Conservation (phyloP, 2,329 filamentous ascomycete species). For the Ceratocystis harringtonii region DNA sequence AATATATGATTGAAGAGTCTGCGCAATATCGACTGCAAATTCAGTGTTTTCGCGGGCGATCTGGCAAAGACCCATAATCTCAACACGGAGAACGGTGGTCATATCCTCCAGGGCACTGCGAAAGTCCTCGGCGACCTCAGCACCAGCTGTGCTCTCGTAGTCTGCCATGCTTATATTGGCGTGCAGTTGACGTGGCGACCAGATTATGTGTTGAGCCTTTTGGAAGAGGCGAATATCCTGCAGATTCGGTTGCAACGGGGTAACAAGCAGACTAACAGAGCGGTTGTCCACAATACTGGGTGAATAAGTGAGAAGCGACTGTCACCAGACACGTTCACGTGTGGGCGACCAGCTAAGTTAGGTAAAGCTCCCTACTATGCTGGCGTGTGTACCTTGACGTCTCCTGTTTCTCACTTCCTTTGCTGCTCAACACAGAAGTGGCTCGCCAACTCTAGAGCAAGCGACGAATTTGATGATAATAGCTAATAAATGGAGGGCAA, state of each 20-base stretch:
- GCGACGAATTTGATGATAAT: not conserved
- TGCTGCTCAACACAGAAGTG: not conserved
- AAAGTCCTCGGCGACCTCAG: slow-evolving; percentile 86
- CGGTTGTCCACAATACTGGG: not conserved
- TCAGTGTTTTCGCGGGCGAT: slow-evolving; percentile 97
- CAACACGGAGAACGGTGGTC: slow-evolving; percentile 76
- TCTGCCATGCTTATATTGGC: slow-evolving; percentile 6
- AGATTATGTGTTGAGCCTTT: not conserved
- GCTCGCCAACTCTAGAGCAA: not conserved
- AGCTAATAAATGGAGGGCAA: not conserved
- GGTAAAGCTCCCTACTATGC: not conserved
- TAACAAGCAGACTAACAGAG: not conserved
- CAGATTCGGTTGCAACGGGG: not conserved
- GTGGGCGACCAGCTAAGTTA: not conserved
- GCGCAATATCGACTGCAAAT: slow-evolving; percentile 83
- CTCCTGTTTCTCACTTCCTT: not conserved
- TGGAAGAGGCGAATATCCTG: not conserved
- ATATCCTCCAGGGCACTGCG: slow-evolving; percentile 84
- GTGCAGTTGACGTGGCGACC: not conserved
- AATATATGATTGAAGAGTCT: slow-evolving; percentile 83
- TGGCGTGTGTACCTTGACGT: not conserved
- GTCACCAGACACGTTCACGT: not conserved
- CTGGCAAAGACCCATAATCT: slow-evolving; percentile 93
- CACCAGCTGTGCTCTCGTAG: slow-evolving; percentile 16
- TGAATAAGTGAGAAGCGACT: not conserved